Percentiles rank a stretch among this genome's conserved stretches.
Conservation (phyloP, 2,329 filamentous ascomycete genomes). For the Penicillium sp. region DNA sequence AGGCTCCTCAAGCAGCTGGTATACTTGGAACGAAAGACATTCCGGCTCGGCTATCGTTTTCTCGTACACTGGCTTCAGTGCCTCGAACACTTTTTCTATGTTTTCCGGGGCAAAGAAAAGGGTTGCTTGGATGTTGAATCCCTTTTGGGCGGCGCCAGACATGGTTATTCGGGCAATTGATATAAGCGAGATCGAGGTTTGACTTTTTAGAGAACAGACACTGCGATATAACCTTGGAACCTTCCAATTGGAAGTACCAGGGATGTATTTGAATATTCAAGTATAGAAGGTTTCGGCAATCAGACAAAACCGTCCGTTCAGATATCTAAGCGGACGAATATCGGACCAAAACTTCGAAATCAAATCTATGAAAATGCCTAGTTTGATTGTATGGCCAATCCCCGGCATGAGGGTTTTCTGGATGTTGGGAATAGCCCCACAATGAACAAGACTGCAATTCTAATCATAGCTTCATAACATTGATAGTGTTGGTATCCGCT, state of each 20-base stretch:
- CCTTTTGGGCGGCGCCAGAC: background rate
- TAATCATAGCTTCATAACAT: no score
- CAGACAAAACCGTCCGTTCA: background rate
- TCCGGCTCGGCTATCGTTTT: slow-evolving; percentile 41
- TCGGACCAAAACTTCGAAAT: no score
- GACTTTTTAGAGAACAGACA: background rate
- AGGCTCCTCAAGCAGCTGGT: slow-evolving; percentile 32
- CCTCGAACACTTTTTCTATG: slow-evolving; percentile 26
- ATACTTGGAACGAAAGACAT: slow-evolving; percentile 45
- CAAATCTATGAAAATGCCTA: no score
- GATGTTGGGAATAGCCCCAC: no score
- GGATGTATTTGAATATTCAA: no score
- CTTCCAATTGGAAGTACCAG: no score
- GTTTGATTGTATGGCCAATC: no score
- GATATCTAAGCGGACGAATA: background rate
- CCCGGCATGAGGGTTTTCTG: no score
- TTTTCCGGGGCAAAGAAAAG: slow-evolving; percentile 19
- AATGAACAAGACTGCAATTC: no score
- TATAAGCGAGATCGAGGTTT: background rate
- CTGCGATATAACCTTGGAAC: no score
- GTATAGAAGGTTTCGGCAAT: background rate
- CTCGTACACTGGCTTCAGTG: slow-evolving; percentile 39
- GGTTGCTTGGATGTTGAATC: background rate
- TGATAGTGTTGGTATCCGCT: no score
- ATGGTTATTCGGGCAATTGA: background rate